Evolutionary conservation across 768 basidiomycete species (phyloP).

Genomic region (Paxillus rubicundulus): DNA sequence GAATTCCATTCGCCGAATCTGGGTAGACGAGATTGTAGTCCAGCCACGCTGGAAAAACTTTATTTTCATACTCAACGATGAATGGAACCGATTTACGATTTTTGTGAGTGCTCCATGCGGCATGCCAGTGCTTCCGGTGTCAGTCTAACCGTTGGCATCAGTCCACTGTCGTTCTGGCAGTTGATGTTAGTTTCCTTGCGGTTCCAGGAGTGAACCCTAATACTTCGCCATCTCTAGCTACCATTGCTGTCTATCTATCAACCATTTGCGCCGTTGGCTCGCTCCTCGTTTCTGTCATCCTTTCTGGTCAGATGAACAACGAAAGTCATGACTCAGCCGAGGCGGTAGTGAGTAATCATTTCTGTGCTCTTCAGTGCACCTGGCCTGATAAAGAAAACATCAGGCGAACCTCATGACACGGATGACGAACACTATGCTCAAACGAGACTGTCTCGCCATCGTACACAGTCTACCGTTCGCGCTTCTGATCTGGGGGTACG

Average conservation of each 20-base stretch:
- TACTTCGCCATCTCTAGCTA: neutral
- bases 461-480: slow-evolving; percentile 34
- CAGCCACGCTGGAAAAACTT: slow-evolving; percentile 39
- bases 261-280: slow-evolving; percentile 34
- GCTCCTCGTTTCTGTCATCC: slow-evolving; percentile 35
- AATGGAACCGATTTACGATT: slow-evolving; percentile 49
- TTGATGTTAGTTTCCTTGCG: slow-evolving; percentile 52
- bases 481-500: slow-evolving; percentile 32
- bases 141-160: slow-evolving; percentile 13
- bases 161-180: slow-evolving; percentile 51
- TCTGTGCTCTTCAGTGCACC: no score
- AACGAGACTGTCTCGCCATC: slow-evolving; percentile 29
- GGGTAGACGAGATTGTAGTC: slow-evolving; percentile 42
- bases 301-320: slow-evolving; percentile 36
- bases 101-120: slow-evolving; percentile 38
- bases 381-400: no score
- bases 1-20: slow-evolving; percentile 40
- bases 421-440: slow-evolving; percentile 10
- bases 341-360: slow-evolving; percentile 25
- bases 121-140: neutral
- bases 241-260: slow-evolving; percentile 36
- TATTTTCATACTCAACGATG: slow-evolving; percentile 38
- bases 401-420: slow-evolving; percentile 15
- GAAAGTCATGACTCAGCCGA: slow-evolving; percentile 16
- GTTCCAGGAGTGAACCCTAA: slow-evolving; percentile 40